Evolutionary conservation across 2,329 filamentous ascomycete genomes (phyloP), one percentile per base, ranked within the genome.

Genomic region (Nigrograna mackinnonii): DNA sequence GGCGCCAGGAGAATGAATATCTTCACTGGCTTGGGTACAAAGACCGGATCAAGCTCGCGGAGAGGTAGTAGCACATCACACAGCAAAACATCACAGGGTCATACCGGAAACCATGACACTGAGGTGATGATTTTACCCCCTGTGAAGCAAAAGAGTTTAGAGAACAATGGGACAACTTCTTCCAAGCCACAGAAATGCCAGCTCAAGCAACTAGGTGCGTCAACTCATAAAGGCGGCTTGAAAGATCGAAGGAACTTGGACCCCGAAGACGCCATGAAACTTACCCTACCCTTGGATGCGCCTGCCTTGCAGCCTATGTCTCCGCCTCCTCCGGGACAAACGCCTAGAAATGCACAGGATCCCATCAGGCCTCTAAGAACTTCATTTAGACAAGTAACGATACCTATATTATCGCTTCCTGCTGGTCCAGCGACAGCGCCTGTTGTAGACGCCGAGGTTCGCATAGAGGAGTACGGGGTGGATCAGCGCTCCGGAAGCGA

Each of bases 201-300:
- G 24, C 11, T 12, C 11, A 28, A 28, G 14, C 11, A 3, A 11
- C 11, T 12, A 12, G 14, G 11, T 14, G 14, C 24, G 11, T 12
- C 11, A 12, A 11, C 24, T 12, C 11, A 11, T 11, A 11, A 33
- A 17, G 18, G 11, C 9, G 50, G 51, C 12, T 39, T 65, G 11
- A 57, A 59, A 42, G 57, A 58, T 17, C 58, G 64, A 24, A 53
- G 64, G 34, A 58, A 61, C 14, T 38, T 64, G 13, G 53, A 54
- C 5, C 44, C 41, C 12, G 26, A 28, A 7, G 41, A 51, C 5
- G 26, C 46, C 9, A 37, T 66, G 22, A 59, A 60, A 31, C 48
- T 67, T 12, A 54, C 50, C 6, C 45, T 66, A 26, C 62, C 62
- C 13, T 36, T 43, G 1, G 39, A 47, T 17, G 36, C 59, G 2